Evolutionary conservation across 1,284 basidiomycete species (phyloP).

Genomic region (Cerrena zonata): DNA sequence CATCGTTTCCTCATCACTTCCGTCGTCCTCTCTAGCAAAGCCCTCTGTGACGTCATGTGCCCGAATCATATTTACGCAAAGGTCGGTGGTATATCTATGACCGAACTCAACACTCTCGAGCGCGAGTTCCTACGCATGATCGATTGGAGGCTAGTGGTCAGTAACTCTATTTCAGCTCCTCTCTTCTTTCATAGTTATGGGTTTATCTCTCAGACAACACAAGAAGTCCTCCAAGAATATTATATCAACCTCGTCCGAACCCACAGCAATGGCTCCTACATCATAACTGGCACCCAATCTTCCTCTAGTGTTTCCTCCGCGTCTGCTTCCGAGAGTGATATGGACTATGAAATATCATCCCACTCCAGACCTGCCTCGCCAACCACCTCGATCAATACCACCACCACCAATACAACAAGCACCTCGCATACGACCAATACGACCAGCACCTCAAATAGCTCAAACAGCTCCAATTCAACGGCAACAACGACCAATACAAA

Average conservation of each 20-base stretch:
- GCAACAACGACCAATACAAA: no score
- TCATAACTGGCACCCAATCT: slow-evolving; percentile 41
- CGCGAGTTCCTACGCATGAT: slow-evolving; percentile 85
- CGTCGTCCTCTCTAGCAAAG: slow-evolving; percentile 83
- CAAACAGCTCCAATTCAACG: no score
- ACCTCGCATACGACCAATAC: no score
- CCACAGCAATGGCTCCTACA: slow-evolving; percentile 56
- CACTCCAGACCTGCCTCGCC: slow-evolving; percentile 52
- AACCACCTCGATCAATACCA: slow-evolving; percentile 4
- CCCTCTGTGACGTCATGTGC: slow-evolving; percentile 88
- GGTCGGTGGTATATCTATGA: slow-evolving; percentile 85
- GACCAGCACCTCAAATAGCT: no score
- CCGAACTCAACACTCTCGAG: slow-evolving; percentile 88
- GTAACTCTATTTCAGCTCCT: no score
- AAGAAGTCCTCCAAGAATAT: slow-evolving; percentile 76
- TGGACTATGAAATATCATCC: slow-evolving; percentile 58
- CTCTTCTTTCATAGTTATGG: slow-evolving; percentile 6
- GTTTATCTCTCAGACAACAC: slow-evolving; percentile 53
- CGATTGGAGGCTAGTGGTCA: slow-evolving; percentile 87
- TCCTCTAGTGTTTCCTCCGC: slow-evolving; percentile 33
- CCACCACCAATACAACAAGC: not conserved
- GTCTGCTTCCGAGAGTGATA: slow-evolving; percentile 59
- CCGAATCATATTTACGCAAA: slow-evolving; percentile 89
- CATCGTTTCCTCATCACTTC: slow-evolving; percentile 92
- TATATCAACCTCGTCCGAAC: slow-evolving; percentile 79